Conservation (phyloP, 441 rosid genomes). For the Gossypium trilobum region DNA sequence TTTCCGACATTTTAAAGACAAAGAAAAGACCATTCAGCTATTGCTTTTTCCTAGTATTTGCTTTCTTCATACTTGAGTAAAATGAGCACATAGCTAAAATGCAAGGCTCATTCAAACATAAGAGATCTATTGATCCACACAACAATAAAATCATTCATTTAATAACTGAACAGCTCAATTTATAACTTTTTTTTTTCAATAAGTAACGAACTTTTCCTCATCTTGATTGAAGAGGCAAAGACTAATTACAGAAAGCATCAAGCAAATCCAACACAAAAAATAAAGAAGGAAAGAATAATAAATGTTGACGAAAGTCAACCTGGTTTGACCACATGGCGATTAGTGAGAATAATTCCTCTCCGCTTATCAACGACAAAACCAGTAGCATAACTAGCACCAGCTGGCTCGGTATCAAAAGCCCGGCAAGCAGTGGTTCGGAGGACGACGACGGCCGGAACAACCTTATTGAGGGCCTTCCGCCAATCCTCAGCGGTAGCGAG, state of each 20-base stretch:
- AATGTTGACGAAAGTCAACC: slow-evolving; percentile 27
- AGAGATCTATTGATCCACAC: background rate
- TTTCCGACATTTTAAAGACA: background rate
- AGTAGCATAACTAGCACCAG: slow-evolving; percentile 70
- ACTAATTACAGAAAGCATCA: background rate
- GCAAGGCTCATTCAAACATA: background rate
- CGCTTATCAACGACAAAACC: slow-evolving; percentile 83
- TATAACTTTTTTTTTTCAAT: background rate
- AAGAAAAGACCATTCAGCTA: background rate
- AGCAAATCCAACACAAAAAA: background rate
- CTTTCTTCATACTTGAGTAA: background rate
- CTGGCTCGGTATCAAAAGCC: slow-evolving; percentile 73
- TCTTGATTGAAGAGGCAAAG: background rate
- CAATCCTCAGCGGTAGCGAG: slow-evolving; percentile 74
- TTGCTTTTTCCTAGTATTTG: background rate
- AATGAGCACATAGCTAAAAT: background rate
- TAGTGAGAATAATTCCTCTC: slow-evolving; percentile 88
- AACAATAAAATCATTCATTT: slow-evolving; percentile 1
- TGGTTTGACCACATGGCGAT: slow-evolving; percentile 93
- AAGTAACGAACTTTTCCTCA: background rate
- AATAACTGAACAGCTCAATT: background rate
- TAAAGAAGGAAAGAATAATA: background rate
- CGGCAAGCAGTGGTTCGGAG: slow-evolving; percentile 70
- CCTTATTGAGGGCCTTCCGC: slow-evolving; percentile 58
- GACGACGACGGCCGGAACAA: slow-evolving; percentile 85